phyloP scores from a whole-genome alignment of 169 alveolate species.

The Eimeria brunetti region DNA sequence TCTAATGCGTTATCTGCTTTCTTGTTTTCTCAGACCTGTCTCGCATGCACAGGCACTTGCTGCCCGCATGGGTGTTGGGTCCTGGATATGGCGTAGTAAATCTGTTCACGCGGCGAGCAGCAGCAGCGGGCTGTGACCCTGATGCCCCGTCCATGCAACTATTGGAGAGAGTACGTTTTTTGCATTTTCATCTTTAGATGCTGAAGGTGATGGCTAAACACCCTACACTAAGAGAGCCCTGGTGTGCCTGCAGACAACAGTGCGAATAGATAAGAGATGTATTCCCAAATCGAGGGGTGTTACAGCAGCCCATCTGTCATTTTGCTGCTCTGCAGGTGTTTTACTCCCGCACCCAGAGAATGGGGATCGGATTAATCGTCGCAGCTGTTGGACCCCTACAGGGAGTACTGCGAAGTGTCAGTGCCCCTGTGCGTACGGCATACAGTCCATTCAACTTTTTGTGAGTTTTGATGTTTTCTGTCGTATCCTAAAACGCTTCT shows the following conservation, averaged over 20 bases:
- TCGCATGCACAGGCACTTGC: background rate
- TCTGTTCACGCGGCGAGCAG: slow-evolving; percentile 26
- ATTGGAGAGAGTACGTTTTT: slow-evolving; percentile 1
- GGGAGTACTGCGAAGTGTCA: slow-evolving; percentile 8
- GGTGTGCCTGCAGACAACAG: background rate
- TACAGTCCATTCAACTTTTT: slow-evolving; percentile 33
- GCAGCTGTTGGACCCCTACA: slow-evolving; percentile 41
- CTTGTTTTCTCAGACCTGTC: background rate
- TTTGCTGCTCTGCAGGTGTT: slow-evolving; percentile 7
- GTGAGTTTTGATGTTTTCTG: background rate
- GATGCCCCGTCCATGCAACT: slow-evolving; percentile 8
- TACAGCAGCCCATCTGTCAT: background rate
- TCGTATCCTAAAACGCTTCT: background rate
- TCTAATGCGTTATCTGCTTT: background rate
- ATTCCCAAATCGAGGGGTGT: background rate
- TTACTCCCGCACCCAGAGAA: slow-evolving; percentile 55
- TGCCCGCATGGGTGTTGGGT: slow-evolving; percentile 34
- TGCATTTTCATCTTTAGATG: background rate
- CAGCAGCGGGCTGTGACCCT: slow-evolving; percentile 11
- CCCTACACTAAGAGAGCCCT: background rate
- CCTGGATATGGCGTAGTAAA: slow-evolving; percentile 39
- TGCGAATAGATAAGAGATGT: background rate
- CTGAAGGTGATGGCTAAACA: background rate
- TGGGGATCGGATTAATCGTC: slow-evolving; percentile 19
- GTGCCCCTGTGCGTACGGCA: slow-evolving; percentile 44